Evolutionary conservation across 768 basidiomycete genomes (phyloP).

Genomic region (Rhizopogon salebrosus): DNA sequence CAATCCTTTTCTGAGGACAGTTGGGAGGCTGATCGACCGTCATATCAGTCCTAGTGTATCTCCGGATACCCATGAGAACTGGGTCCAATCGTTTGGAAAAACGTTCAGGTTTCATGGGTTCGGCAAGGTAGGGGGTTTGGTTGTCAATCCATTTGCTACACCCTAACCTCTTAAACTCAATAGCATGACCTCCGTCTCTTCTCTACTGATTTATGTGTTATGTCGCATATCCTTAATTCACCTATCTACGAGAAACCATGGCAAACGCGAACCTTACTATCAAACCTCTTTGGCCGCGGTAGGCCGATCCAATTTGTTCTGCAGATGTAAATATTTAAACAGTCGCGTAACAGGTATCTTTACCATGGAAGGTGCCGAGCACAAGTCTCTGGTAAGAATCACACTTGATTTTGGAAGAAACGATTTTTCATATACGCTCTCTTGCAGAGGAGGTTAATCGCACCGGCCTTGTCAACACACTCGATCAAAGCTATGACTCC

Average conservation of each 20-base stretch:
- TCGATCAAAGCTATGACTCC: conserved; percentile 41
- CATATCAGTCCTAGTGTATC: conserved; percentile 37
- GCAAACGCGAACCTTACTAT: conserved; percentile 47
- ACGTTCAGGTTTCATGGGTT: conserved; percentile 53
- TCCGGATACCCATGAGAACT: conserved; percentile 35
- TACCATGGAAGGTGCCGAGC: conserved; percentile 47
- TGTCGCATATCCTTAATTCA: conserved; percentile 45
- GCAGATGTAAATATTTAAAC: neutral
- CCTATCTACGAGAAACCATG: conserved; percentile 50
- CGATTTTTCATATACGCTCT: neutral
- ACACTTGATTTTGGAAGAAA: neutral
- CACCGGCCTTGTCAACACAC: conserved; percentile 44
- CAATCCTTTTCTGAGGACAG: neutral
- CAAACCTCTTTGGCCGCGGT: conserved; percentile 47
- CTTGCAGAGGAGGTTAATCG: conserved; percentile 38
- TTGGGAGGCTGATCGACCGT: neutral
- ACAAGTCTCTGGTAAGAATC: conserved; percentile 33
- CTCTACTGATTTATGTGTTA: conserved; percentile 44
- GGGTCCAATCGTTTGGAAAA: conserved; percentile 41
- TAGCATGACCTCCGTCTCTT: conserved; percentile 52
- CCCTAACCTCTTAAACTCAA: neutral
- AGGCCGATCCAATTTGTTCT: conserved; percentile 2
- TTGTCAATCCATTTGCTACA: neutral
- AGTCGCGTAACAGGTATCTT: conserved; percentile 35
- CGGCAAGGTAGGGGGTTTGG: conserved; percentile 33